Evolutionary conservation across 1,139 yeast species (phyloP).

Genomic region (Nakaseomyces bracarensis): DNA sequence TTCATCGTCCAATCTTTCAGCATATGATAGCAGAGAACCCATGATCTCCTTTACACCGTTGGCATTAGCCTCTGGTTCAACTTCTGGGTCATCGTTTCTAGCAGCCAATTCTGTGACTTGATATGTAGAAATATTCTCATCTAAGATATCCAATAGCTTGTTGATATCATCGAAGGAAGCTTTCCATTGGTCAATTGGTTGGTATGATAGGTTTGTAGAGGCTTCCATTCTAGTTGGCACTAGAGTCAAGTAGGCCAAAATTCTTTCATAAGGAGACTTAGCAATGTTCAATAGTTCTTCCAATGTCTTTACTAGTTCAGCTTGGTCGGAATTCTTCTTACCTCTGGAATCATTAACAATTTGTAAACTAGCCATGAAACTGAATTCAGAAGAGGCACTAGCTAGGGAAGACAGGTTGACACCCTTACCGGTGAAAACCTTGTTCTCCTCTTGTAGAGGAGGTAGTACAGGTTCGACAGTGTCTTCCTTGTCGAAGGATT

Average conservation of each 20-base stretch:
- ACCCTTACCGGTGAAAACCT: constrained; percentile 27
- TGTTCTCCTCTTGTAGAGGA: constrained; percentile 19
- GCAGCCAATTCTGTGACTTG: constrained; percentile 72
- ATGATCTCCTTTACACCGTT: constrained; percentile 66
- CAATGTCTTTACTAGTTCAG: constrained; percentile 65
- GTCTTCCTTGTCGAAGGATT: constrained; percentile 51
- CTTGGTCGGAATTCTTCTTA: constrained; percentile 83
- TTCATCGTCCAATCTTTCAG: constrained; percentile 94
- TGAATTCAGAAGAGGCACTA: constrained; percentile 33
- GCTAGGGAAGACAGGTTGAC: constrained; percentile 34
- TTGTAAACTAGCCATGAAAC: constrained; percentile 65
- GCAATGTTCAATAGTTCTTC: constrained; percentile 54
- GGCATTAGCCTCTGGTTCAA: constrained; percentile 58
- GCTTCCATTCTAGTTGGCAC: constrained; percentile 86
- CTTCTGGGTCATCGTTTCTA: constrained; percentile 72
- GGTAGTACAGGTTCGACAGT: constrained; percentile 28
- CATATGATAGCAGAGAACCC: constrained; percentile 78
- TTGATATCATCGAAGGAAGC: constrained; percentile 55
- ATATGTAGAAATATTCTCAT: constrained; percentile 47
- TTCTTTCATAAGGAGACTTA: constrained; percentile 60
- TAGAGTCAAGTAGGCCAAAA: constrained; percentile 71
- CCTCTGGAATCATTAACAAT: constrained; percentile 85
- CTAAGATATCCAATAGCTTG: constrained; percentile 59
- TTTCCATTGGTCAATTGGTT: constrained; percentile 82
- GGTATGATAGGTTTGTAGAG: constrained; percentile 54